A percentile compares a stretch with the other conserved stretches of the same genome.
These are phyloP conservation scores for Acanthamoeba castellanii DNA, from an alignment of 208 protist genomes.

Conservation along the genomic window DNA sequence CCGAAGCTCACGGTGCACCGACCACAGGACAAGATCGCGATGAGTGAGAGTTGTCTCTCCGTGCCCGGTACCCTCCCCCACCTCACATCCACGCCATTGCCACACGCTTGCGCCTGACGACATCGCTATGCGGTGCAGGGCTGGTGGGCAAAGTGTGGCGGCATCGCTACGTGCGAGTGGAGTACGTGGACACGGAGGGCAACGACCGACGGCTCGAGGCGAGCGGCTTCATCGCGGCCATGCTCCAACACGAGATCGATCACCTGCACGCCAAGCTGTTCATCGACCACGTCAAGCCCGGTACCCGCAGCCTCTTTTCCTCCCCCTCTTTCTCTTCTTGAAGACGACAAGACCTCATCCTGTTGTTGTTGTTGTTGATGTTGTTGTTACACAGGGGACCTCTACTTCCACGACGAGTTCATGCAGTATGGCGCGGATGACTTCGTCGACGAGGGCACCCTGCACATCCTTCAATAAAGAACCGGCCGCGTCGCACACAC, in stretches of 20 bases:
- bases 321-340: neutral
- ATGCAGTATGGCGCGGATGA: neutral
- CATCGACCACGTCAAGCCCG: conserved; percentile 67
- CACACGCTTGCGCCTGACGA: too few species aligned
- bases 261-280: conserved; percentile 38
- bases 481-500: too few species aligned
- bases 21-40: conserved; percentile 47
- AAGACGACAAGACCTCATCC: too few species aligned
- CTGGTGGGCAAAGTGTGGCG: conserved; percentile 64
- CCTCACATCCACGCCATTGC: neutral
- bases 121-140: neutral
- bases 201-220: conserved; percentile 20
- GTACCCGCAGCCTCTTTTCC: neutral
- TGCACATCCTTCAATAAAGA: neutral
- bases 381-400: neutral
- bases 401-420: conserved; percentile 7
- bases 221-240: conserved; percentile 33
- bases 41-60: conserved; percentile 46
- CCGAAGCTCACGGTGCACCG: conserved; percentile 41
- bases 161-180: neutral
- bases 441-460: neutral
- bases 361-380: neutral
- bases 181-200: conserved; percentile 57
- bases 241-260: conserved; percentile 70
- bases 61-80: neutral